These are phyloP conservation scores for Theobroma grandiflorum DNA, from an alignment of 441 rosid species.

Conservation along the genomic window DNA sequence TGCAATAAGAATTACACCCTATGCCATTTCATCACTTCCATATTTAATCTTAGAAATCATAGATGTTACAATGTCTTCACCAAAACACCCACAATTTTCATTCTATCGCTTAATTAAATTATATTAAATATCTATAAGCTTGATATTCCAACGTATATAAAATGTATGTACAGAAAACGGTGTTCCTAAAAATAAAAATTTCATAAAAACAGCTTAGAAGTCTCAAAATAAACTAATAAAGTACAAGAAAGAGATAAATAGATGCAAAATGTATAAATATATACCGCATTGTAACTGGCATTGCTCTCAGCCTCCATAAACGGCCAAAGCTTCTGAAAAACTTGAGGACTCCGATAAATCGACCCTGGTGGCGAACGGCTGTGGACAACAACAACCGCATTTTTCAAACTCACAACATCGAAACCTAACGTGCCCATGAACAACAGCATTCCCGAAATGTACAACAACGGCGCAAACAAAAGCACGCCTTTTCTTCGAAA, in stretches of 20 bases:
- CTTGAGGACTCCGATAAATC: conserved; percentile 87
- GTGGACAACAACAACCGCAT: conserved; percentile 56
- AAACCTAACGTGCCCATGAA: conserved; percentile 86
- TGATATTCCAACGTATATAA: background rate
- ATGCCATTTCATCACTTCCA: background rate
- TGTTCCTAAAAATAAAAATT: background rate
- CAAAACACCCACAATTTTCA: background rate
- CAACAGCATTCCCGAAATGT: conserved; percentile 81
- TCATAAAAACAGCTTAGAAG: background rate
- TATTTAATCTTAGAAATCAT: conserved; percentile 1
- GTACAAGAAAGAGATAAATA: background rate
- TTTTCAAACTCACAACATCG: conserved; percentile 70
- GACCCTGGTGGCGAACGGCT: conserved; percentile 75
- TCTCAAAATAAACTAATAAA: background rate
- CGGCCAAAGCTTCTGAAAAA: conserved; percentile 84
- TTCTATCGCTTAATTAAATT: background rate
- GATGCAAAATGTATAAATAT: background rate
- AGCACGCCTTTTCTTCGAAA: conserved; percentile 79
- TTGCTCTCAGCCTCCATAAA: conserved; percentile 77
- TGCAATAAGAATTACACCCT: background rate
- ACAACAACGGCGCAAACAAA: conserved; percentile 85
- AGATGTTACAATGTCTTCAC: background rate
- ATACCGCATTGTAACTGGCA: conserved; percentile 70
- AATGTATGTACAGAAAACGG: background rate
- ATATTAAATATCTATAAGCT: conserved; percentile 4